These are phyloP conservation scores for Leccinum subtestaceum DNA, from an alignment of 768 basidiomycete species.

Conservation along the genomic window DNA sequence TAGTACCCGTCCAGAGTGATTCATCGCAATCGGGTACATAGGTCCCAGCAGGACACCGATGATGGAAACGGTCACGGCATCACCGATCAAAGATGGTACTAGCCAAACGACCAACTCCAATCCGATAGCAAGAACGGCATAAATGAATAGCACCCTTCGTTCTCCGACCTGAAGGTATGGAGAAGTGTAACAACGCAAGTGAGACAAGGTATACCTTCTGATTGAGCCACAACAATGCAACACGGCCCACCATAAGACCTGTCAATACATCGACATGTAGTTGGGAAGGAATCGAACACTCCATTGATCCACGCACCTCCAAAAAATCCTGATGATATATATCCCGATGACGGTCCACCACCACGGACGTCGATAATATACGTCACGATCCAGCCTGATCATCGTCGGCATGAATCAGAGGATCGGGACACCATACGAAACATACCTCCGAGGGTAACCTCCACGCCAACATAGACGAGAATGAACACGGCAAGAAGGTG, in stretches of 20 bases:
- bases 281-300: background rate
- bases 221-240: conserved; percentile 56
- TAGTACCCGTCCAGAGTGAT: conserved; percentile 62
- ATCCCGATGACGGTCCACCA: conserved; percentile 46
- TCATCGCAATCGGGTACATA: conserved; percentile 61
- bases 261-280: background rate
- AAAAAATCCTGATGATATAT: conserved; percentile 54
- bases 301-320: conserved; percentile 39
- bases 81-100: conserved; percentile 49
- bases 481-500: conserved; percentile 64
- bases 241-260: conserved; percentile 60
- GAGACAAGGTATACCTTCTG: conserved; percentile 35
- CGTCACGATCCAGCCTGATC: conserved; percentile 68
- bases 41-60: conserved; percentile 54
- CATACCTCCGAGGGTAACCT: conserved; percentile 48
- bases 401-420: background rate
- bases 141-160: conserved; percentile 50
- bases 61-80: conserved; percentile 54
- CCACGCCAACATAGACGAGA: conserved; percentile 67
- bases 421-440: background rate
- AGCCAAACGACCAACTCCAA: conserved; percentile 60
- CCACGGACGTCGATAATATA: conserved; percentile 45
- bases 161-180: conserved; percentile 45
- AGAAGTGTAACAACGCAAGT: background rate
- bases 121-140: conserved; percentile 50